Evolutionary conservation across 2,329 filamentous ascomycete species (phyloP).

Genomic region (Pezicula rhizophila): DNA sequence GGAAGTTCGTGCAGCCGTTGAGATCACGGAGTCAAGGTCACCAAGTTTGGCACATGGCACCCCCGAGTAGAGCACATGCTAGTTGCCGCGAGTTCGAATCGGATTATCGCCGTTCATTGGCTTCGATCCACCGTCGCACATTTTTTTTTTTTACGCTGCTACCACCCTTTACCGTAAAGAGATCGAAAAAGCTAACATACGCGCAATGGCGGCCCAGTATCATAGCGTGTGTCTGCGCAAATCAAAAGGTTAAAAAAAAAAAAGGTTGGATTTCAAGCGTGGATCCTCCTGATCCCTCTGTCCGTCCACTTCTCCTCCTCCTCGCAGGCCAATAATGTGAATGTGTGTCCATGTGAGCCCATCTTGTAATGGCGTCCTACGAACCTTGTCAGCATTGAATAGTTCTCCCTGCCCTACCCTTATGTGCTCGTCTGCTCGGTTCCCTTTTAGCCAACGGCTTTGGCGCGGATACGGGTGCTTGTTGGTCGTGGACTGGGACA

Average conservation of each 20-base stretch:
- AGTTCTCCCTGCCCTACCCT: constrained; percentile 17
- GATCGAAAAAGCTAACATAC: constrained; percentile 5
- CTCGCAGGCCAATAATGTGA: constrained; percentile 18
- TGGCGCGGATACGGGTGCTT: constrained; percentile 15
- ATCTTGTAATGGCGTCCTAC: constrained; percentile 13
- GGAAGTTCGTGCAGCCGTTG: constrained; percentile 3
- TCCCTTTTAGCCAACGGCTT: constrained; percentile 10
- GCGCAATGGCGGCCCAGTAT: constrained; percentile 6
- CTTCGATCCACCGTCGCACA: constrained; percentile 12
- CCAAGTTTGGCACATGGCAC: constrained; percentile 15
- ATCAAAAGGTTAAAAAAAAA: not conserved
- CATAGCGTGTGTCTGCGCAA: constrained; percentile 8
- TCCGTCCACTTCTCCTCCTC: constrained; percentile 10
- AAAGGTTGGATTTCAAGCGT: not conserved
- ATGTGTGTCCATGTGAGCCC: constrained; percentile 20
- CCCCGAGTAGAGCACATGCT: constrained; percentile 13
- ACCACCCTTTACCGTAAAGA: constrained; percentile 8
- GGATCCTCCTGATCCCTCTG: constrained; percentile 10
- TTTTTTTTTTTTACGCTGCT: constrained; percentile 5
- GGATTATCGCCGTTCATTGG: constrained; percentile 17
- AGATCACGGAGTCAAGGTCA: not conserved
- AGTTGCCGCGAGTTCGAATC: constrained; percentile 23
- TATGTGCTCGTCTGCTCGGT: constrained; percentile 13
- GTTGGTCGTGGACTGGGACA: constrained; percentile 15
- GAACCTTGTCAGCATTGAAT: constrained; percentile 17